These are phyloP conservation scores for Claviceps fusiformis DNA, from an alignment of 2,329 filamentous ascomycete genomes.

Conservation along the genomic window DNA sequence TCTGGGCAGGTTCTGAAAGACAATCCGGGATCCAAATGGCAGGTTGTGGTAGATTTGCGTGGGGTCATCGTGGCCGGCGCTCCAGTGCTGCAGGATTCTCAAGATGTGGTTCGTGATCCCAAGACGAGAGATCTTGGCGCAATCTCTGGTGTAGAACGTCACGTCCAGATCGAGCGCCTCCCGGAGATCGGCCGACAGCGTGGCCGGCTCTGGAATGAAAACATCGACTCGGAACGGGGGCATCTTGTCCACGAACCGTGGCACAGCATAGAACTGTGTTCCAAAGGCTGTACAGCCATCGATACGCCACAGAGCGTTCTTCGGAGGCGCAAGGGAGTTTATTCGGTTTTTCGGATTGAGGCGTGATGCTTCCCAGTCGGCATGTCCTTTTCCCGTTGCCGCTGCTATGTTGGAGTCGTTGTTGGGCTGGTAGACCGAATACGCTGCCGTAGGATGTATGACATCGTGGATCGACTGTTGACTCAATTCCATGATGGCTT, in stretches of 20 bases:
- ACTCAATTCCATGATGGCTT: conserved; percentile 37
- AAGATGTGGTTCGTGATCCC: conserved; percentile 41
- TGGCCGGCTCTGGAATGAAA: conserved; percentile 38
- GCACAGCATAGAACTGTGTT: conserved; percentile 43
- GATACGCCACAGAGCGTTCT: conserved; percentile 39
- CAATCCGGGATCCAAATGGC: conserved; percentile 45
- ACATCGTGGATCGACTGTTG: conserved; percentile 38
- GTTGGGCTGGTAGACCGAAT: conserved; percentile 12
- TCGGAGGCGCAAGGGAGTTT: conserved; percentile 35
- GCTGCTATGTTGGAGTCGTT: conserved; percentile 2
- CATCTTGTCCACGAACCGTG: conserved; percentile 32
- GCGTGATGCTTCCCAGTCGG: conserved; percentile 32
- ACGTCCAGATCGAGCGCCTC: conserved; percentile 32
- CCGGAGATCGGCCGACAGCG: conserved; percentile 27
- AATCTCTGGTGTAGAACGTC: conserved; percentile 43
- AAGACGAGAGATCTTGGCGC: conserved; percentile 30
- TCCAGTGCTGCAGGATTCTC: conserved; percentile 40
- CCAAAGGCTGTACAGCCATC: conserved; percentile 44
- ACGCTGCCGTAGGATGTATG: conserved; percentile 45
- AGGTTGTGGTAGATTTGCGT: conserved; percentile 26
- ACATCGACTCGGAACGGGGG: conserved; percentile 43
- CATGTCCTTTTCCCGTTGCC: neutral
- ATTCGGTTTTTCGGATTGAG: conserved; percentile 49
- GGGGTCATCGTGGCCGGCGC: conserved; percentile 17
- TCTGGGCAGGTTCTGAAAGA: conserved; percentile 36